These are phyloP conservation scores for Podaxis sp. DNA, from an alignment of 768 basidiomycete species.

Conservation along the genomic window DNA sequence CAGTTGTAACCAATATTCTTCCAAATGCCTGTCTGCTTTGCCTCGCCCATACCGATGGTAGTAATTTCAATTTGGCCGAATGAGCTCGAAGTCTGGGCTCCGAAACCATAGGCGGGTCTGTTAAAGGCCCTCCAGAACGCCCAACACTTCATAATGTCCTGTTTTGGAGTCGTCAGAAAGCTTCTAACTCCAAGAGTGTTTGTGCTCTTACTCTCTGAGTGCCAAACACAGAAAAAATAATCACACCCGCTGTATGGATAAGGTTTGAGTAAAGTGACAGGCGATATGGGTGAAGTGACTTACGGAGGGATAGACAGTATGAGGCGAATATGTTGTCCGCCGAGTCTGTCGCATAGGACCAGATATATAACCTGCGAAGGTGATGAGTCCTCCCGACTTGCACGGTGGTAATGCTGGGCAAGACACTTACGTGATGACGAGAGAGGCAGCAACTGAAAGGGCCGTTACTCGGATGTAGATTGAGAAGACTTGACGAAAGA, in stretches of 20 bases:
- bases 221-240: constrained; percentile 1
- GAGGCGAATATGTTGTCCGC: not conserved
- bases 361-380: constrained; percentile 1
- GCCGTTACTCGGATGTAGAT: constrained; percentile 1
- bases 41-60: not conserved
- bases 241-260: not conserved
- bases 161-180: not conserved
- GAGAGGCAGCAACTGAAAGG: not conserved
- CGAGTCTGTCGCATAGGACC: not conserved
- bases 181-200: too few species aligned
- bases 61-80: not conserved
- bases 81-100: not conserved
- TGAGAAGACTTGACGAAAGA: not conserved
- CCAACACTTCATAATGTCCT: constrained; percentile 8
- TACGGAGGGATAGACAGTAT: constrained; percentile 4
- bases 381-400: not conserved
- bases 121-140: not conserved
- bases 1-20: constrained; percentile 1
- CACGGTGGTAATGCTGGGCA: not conserved
- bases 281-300: not conserved
- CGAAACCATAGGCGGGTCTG: not conserved
- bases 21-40: not conserved
- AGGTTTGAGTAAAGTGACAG: not conserved
- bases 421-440: not conserved
- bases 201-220: not conserved